phyloP scores from a whole-genome alignment of 2,329 filamentous ascomycete genomes.

The Xylaria sp. region DNA sequence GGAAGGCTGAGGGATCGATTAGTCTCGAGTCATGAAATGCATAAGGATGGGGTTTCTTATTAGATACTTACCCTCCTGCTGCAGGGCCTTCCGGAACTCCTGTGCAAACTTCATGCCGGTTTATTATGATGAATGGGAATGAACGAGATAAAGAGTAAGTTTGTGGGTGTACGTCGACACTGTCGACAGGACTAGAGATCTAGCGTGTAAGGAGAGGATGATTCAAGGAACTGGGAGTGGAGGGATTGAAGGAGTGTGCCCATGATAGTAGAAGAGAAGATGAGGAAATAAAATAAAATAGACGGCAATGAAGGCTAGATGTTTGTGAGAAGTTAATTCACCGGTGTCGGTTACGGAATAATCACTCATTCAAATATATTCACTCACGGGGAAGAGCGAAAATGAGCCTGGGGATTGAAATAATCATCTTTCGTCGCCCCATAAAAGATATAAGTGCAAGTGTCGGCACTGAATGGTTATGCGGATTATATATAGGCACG shows the following conservation, averaged over 20 bases:
- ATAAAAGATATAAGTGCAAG: background rate
- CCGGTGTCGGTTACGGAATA: background rate
- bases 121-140: background rate
- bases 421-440: background rate
- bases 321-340: background rate
- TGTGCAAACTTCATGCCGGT: constrained; percentile 77
- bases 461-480: background rate
- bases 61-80: constrained; percentile 51
- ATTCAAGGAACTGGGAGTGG: background rate
- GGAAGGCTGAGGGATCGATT: constrained; percentile 51
- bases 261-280: too few relatives aligned
- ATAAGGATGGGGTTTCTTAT: constrained; percentile 1
- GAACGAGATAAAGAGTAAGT: background rate
- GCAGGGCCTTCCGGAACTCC: constrained; percentile 65
- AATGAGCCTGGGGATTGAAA: background rate
- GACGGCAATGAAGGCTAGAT: background rate
- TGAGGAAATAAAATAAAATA: background rate
- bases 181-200: background rate
- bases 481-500: background rate
- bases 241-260: too few relatives aligned
- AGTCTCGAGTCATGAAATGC: constrained; percentile 2
- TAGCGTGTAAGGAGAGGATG: background rate
- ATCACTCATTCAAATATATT: background rate
- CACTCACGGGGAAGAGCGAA: background rate
- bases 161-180: background rate